Percentiles rank a stretch among this genome's conserved stretches.
Evolutionary conservation across 768 basidiomycete species (phyloP).

Genomic region (Boletellus emodensis): DNA sequence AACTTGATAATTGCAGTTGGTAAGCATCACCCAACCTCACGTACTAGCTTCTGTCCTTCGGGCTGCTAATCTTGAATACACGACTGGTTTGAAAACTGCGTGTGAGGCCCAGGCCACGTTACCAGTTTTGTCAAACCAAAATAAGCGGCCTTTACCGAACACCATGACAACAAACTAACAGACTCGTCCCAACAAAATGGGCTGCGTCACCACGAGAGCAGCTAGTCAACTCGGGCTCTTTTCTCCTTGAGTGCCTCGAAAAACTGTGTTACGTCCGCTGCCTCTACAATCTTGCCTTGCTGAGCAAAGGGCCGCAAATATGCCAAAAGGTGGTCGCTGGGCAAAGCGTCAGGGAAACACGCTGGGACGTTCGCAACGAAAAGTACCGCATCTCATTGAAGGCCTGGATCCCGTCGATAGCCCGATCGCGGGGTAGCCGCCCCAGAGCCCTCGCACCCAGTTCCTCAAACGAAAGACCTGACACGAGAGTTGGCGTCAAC

Average conservation of each 20-base stretch:
- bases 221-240: slow-evolving; percentile 6
- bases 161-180: too few species aligned
- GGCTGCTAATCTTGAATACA: too few species aligned
- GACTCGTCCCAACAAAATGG: neutral
- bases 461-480: slow-evolving; percentile 77
- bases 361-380: neutral
- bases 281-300: slow-evolving; percentile 69
- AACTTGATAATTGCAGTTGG: too few species aligned
- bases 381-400: slow-evolving; percentile 80
- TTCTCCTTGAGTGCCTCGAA: slow-evolving; percentile 52
- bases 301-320: slow-evolving; percentile 79
- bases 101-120: too few species aligned
- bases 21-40: too few species aligned
- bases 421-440: slow-evolving; percentile 71
- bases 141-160: too few species aligned
- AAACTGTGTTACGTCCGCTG: slow-evolving; percentile 64
- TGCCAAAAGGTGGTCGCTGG: slow-evolving; percentile 64
- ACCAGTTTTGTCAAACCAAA: too few species aligned
- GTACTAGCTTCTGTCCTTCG: too few species aligned
- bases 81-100: too few species aligned
- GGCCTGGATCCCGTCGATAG: slow-evolving; percentile 79
- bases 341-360: slow-evolving; percentile 1
- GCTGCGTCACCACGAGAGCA: neutral
- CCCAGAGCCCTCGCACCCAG: slow-evolving; percentile 76
- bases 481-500: neutral